Percentiles rank a stretch among this genome's conserved stretches.
Conservation (phyloP, 2,329 filamentous ascomycete genomes). For the Septoria linicola region DNA sequence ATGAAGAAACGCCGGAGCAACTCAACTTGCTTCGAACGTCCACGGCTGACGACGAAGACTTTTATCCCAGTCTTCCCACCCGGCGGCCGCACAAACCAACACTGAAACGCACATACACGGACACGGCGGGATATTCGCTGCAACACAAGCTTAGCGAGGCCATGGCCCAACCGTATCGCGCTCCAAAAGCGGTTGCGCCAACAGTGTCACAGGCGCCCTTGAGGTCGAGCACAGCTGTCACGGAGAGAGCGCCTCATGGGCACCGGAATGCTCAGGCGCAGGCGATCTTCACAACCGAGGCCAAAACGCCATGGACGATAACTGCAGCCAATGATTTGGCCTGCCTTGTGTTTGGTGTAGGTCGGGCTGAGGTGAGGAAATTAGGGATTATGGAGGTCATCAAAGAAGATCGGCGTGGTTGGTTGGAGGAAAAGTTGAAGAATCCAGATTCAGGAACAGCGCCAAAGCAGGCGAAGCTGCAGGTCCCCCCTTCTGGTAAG, state of each 20-base stretch:
- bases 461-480: conserved; percentile 24
- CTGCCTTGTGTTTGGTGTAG: conserved; percentile 97
- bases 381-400: conserved; percentile 95
- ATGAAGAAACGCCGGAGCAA: conserved; percentile 15
- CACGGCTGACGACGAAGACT: conserved; percentile 28
- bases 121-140: conserved; percentile 70
- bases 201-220: conserved; percentile 36
- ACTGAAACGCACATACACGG: conserved; percentile 84
- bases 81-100: conserved; percentile 38
- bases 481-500: conserved; percentile 35
- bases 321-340: conserved; percentile 94
- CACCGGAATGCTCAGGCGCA: conserved; percentile 93
- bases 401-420: conserved; percentile 80
- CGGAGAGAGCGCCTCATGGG: conserved; percentile 61
- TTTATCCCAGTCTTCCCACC: conserved; percentile 42
- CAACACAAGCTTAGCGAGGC: conserved; percentile 84
- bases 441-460: conserved; percentile 53
- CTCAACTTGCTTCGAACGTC: conserved; percentile 16
- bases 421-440: conserved; percentile 82
- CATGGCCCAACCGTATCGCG: conserved; percentile 75
- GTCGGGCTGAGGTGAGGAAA: conserved; percentile 89
- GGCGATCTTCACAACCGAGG: conserved; percentile 96
- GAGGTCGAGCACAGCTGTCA: conserved; percentile 37
- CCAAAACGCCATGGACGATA: conserved; percentile 89
- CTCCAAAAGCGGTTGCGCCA: conserved; percentile 51